A percentile compares a stretch with the other conserved stretches of the same genome.
Evolutionary conservation across 257 asterid species (phyloP).

Genomic region (Gentiana straminea): DNA sequence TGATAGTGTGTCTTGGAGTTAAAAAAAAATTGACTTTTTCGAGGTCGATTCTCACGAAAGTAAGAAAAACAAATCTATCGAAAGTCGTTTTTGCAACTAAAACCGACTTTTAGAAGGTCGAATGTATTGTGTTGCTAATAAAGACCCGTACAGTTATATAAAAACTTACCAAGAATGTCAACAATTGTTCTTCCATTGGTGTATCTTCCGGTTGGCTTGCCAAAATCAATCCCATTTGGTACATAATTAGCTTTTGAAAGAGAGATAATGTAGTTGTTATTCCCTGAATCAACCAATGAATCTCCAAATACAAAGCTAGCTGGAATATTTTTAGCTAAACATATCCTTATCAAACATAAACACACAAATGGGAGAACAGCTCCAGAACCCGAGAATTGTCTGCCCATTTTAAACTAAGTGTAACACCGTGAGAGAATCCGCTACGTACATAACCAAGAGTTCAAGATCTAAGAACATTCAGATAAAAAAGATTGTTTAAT

Average conservation of each 20-base stretch:
- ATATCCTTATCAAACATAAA: conserved; percentile 3
- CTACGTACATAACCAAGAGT: no score
- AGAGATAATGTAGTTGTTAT: conserved; percentile 56
- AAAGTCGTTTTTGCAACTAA: no score
- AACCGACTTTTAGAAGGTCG: no score
- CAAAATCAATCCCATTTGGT: conserved; percentile 79
- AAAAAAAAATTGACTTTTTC: neutral
- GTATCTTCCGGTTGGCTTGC: conserved; percentile 61
- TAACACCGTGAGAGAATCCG: no score
- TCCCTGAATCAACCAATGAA: conserved; percentile 70
- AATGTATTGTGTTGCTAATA: no score
- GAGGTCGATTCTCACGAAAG: no score
- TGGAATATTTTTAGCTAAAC: conserved; percentile 18
- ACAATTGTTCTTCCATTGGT: conserved; percentile 72
- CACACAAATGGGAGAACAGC: conserved; percentile 6
- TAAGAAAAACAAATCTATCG: neutral
- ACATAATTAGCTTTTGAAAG: conserved; percentile 59
- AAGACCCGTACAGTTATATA: no score
- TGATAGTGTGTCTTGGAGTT: no score
- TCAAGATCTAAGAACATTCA: no score
- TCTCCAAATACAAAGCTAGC: conserved; percentile 72
- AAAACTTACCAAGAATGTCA: conserved; percentile 57
- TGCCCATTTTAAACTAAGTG: no score
- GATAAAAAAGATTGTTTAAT: no score
- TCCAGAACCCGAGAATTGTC: neutral